Evolutionary conservation across 2,329 filamentous ascomycete species (phyloP).

Genomic region (Cryphonectria japonica): DNA sequence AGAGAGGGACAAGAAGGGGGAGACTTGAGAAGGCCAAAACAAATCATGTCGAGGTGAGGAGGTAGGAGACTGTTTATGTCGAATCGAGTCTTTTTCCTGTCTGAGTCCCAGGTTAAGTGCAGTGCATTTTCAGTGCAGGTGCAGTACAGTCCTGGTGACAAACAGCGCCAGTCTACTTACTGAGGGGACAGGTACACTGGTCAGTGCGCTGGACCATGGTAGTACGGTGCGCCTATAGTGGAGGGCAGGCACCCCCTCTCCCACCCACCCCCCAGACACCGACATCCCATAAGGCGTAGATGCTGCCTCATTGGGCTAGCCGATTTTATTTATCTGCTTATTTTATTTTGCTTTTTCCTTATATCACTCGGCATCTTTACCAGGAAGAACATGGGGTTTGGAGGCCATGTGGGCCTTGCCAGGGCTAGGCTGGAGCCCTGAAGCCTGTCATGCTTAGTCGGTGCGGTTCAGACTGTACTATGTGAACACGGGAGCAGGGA

Average conservation of each 20-base stretch:
- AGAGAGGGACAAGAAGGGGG: neutral
- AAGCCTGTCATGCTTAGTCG: neutral
- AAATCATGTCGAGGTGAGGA: conserved; percentile 10
- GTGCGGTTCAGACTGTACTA: neutral
- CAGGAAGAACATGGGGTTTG: neutral
- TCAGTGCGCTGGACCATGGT: neutral
- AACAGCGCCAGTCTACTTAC: neutral
- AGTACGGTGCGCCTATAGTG: neutral
- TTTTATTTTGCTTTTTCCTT: neutral
- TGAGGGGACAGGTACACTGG: conserved; percentile 3
- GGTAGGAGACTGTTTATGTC: conserved; percentile 12
- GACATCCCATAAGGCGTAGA: conserved; percentile 3
- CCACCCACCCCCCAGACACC: neutral
- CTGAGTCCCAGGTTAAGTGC: neutral
- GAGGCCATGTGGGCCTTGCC: neutral
- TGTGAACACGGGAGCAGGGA: neutral
- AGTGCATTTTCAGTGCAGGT: neutral
- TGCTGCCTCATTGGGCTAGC: conserved; percentile 4
- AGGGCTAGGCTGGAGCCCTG: neutral
- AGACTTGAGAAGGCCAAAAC: neutral
- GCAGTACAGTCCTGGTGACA: neutral
- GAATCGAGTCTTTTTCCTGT: conserved; percentile 6
- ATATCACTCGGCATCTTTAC: neutral
- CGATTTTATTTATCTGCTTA: neutral
- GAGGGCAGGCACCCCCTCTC: neutral